These are phyloP conservation scores for Neofusicoccum ribis DNA, from an alignment of 2,329 filamentous ascomycete genomes.

Conservation along the genomic window DNA sequence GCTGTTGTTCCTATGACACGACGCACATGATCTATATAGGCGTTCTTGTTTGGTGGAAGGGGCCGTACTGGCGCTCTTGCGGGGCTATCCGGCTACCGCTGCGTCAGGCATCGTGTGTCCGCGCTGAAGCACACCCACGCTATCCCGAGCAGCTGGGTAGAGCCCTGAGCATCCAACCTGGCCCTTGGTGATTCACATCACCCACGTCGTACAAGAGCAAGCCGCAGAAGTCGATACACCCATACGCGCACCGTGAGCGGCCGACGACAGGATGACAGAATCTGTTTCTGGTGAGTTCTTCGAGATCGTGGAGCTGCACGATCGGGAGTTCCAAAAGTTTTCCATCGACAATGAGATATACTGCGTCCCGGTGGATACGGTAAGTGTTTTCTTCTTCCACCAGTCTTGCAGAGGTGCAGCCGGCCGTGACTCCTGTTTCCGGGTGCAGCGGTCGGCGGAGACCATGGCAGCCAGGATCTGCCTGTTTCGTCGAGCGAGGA, in stretches of 20 bases:
- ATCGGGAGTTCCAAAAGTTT: conserved; percentile 40
- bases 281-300: conserved; percentile 17
- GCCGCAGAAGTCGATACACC: background rate
- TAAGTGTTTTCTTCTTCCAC: conserved; percentile 22
- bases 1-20: conserved; percentile 14
- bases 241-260: background rate
- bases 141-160: conserved; percentile 20
- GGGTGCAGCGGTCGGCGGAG: background rate
- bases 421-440: background rate
- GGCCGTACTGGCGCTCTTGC: conserved; percentile 19
- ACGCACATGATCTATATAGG: conserved; percentile 15
- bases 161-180: conserved; percentile 12
- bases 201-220: conserved; percentile 18
- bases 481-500: background rate
- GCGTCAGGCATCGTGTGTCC: conserved; percentile 20
- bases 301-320: conserved; percentile 34
- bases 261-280: conserved; percentile 19
- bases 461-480: background rate
- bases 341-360: conserved; percentile 41
- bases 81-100: conserved; percentile 19
- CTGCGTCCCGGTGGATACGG: conserved; percentile 39
- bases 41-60: conserved; percentile 16
- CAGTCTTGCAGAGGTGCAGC: background rate
- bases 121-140: conserved; percentile 15
- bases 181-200: conserved; percentile 18